Base-by-base conservation (phyloP, 2,329 filamentous ascomycete genomes). In the Calonectria naviculata region DNA sequence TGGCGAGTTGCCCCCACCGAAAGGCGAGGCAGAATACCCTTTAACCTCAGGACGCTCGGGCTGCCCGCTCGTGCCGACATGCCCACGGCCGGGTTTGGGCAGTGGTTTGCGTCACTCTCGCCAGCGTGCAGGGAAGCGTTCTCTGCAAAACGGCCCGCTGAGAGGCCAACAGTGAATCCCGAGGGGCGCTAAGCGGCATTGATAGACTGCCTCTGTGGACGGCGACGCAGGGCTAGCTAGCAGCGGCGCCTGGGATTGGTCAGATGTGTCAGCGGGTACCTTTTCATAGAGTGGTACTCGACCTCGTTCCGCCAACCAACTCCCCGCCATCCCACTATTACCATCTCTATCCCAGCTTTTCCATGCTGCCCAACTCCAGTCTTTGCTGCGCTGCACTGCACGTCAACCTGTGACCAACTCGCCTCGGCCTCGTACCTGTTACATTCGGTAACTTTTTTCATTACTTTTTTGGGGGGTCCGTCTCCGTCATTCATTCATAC, bases 351-450 rank as follows among this genome's bases (percentile, higher is more conserved):
- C 54, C 65, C 42, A 67, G 61, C 24, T 49, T 68, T 47, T 36
- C 65, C 56, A 52, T 64, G 66, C 60, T 62, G 68, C 63, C 68
- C 68, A 70, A 66, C 54, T 66, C 56, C 56, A 38, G 28, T 38
- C 44, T 67, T 56, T 41, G 31, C 29, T 58, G 26, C 52, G 26
- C 28, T 62, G 41, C 56, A 44, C 63, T 70, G 68, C 68, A 66
- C 31, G 24, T 65, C 68, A 66, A 70, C 68, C 63, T 70, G 68
- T 70, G 68, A 70, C 68, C 68, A 70, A 70, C 68, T 64, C 64
- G 65, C 67, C 38, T 62, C 49, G 34, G 52, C 44, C 36, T 56
- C 54, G 42, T 63, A 66, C 58, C 56, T 63, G 41, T 26, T 52
- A 64, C 58, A 15, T 49, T 31, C 26, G 19, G 31, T 54, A 21